These are phyloP conservation scores for Plectosphaerella cucumerina DNA, from an alignment of 2,329 filamentous ascomycete genomes.

Conservation along the genomic window DNA sequence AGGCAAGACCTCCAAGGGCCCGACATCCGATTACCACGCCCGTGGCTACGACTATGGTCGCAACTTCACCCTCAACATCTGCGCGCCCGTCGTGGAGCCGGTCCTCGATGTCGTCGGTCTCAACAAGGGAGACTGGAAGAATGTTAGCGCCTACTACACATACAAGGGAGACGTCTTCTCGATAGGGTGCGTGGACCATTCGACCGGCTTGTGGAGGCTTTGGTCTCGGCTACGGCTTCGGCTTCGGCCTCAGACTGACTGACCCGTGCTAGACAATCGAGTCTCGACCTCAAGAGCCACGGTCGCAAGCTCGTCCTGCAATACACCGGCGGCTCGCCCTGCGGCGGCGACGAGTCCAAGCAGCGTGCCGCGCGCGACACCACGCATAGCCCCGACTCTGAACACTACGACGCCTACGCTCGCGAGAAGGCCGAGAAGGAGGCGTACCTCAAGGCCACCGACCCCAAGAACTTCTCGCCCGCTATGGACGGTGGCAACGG, in stretches of 20 bases:
- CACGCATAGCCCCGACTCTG: conserved; percentile 10
- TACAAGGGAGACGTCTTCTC: conserved; percentile 63
- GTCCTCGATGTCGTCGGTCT: conserved; percentile 62
- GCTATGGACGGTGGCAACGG: conserved; percentile 21
- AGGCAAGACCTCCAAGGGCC: conserved; percentile 38
- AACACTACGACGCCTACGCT: conserved; percentile 17
- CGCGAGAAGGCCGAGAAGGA: conserved; percentile 30
- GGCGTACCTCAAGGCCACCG: conserved; percentile 4
- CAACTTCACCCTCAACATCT: conserved; percentile 84
- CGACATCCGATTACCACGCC: conserved; percentile 53
- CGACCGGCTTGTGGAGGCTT: not conserved
- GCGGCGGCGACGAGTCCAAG: conserved; percentile 45
- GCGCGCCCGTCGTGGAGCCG: conserved; percentile 67
- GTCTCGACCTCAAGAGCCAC: conserved; percentile 49
- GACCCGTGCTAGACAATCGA: conserved; percentile 42
- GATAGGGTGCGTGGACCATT: conserved; percentile 58
- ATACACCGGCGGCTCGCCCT: conserved; percentile 74
- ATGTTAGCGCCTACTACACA: conserved; percentile 76
- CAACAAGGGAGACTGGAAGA: conserved; percentile 57
- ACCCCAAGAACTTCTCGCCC: not conserved
- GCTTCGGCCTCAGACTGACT: not conserved
- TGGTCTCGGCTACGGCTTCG: not conserved
- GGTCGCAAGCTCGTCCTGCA: conserved; percentile 74
- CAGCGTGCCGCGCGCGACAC: conserved; percentile 10
- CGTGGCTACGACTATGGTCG: conserved; percentile 72